Evolutionary conservation across 345 rosid genomes (phyloP).

Genomic region (Acer campestre): DNA sequence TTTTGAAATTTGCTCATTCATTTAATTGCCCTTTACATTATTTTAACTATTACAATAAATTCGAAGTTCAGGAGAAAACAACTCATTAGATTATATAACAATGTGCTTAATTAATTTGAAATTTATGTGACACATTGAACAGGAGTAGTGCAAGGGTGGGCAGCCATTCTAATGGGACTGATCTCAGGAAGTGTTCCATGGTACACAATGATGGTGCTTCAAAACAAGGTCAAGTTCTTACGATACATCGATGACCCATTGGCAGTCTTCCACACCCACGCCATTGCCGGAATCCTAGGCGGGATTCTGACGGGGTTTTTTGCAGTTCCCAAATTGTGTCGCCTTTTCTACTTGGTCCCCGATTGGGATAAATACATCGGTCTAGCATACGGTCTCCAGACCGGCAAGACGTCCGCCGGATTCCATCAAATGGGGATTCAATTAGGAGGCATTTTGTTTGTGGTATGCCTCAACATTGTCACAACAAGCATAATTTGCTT

Average conservation of each 20-base stretch:
- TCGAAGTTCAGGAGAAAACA: too few relatives aligned
- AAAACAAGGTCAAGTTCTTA: conserved; percentile 29
- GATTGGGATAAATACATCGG: conserved; percentile 47
- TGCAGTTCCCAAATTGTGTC: conserved; percentile 48
- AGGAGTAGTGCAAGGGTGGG: conserved; percentile 53
- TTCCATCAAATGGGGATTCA: conserved; percentile 49
- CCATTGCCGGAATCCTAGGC: conserved; percentile 46
- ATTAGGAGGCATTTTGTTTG: conserved; percentile 33
- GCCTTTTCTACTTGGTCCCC: conserved; percentile 43
- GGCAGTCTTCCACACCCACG: conserved; percentile 58
- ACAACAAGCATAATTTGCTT: conserved; percentile 42
- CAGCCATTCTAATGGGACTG: conserved; percentile 44
- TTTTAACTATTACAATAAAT: too few relatives aligned
- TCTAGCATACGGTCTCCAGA: conserved; percentile 42
- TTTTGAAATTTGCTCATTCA: too few relatives aligned
- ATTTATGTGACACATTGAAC: too few relatives aligned
- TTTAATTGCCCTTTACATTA: too few relatives aligned
- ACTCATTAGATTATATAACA: too few relatives aligned
- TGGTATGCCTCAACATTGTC: conserved; percentile 36
- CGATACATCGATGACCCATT: conserved; percentile 38
- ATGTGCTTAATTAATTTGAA: too few relatives aligned
- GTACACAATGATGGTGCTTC: conserved; percentile 55
- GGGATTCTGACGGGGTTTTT: conserved; percentile 54
- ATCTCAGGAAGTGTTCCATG: conserved; percentile 49
- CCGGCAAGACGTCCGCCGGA: conserved; percentile 25